Evolutionary conservation across 2,329 filamentous ascomycete species (phyloP).

Genomic region (Penicillium sp.): DNA sequence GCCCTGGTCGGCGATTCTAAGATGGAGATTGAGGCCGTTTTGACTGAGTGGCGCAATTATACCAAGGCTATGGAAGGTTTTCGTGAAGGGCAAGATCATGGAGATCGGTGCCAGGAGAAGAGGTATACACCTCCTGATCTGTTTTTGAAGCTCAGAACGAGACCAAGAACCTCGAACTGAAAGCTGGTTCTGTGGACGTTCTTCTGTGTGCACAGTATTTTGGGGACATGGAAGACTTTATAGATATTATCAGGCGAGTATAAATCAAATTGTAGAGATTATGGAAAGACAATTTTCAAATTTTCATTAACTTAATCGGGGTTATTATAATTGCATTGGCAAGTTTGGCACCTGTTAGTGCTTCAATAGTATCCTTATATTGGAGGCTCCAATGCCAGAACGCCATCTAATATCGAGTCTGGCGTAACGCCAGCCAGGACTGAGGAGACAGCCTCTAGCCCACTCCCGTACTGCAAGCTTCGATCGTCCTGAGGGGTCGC

Average conservation of each 20-base stretch:
- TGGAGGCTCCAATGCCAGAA: constrained; percentile 55
- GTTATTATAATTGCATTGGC: neutral
- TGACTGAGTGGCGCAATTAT: constrained; percentile 54
- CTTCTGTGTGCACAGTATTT: neutral
- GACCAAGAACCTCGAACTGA: neutral
- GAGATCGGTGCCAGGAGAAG: constrained; percentile 12
- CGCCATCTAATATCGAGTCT: constrained; percentile 56
- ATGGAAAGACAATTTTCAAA: neutral
- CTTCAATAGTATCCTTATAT: constrained; percentile 34
- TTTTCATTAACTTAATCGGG: neutral
- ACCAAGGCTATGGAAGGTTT: constrained; percentile 17
- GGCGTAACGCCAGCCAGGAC: constrained; percentile 58
- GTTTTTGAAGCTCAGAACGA: constrained; percentile 25
- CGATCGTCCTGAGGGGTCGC: constrained; percentile 67
- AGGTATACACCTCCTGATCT: constrained; percentile 28
- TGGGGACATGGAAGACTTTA: neutral
- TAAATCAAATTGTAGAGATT: too few species aligned
- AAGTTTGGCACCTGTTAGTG: neutral
- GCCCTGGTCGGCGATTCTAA: constrained; percentile 59
- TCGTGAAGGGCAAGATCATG: constrained; percentile 13
- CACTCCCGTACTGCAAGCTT: constrained; percentile 91
- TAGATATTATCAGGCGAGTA: neutral
- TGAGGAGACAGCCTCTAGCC: constrained; percentile 61
- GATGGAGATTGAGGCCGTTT: constrained; percentile 54
- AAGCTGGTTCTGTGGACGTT: neutral